Evolutionary conservation across 805 yeast genomes (phyloP), one percentile per base, ranked within the genome.

Genomic region (Saturnispora gosingensis): DNA sequence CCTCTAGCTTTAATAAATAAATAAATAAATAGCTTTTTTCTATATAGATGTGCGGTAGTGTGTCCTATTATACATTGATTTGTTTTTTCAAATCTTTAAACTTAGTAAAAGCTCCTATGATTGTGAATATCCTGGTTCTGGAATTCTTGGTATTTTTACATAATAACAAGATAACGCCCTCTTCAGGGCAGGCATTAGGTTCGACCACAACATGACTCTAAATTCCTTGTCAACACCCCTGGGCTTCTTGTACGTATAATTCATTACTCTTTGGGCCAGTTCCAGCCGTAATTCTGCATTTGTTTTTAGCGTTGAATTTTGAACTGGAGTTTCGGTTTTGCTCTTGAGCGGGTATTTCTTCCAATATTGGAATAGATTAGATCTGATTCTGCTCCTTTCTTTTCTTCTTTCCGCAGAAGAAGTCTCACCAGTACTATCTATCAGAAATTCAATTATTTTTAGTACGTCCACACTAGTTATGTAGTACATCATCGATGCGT

Each of bases 221-320:
- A 82, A 84, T 58, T 80, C 85, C 64, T 81, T 82, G 60, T 81
- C 85, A 64, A 81, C 81, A 1, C 85, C 85, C 58, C 86, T 70
- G 27, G 86, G 87, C 58, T 79, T 80, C 58, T 85, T 72, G 30
- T 71, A 67, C 53, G 77, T 80, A 61, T 82, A 82, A 18, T 76
- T 75, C 84, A 81, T 81, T 24, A 82, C 81, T 61, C 86, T 69
- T 53, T 78, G 78, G 3, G 85, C 85, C 54, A 81, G 68, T 56
- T 80, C 84, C 18, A 71, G 65, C 54, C 80, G 67, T 58, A 70
- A 72, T 55, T 71, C 74, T 16, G 61, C 53, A 49, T 61, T 61
- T 9, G 65, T 56, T 47, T 55, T 63, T 6, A 55, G 59, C 16
- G 22, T n/a, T n/a, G 34, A 15, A 15, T 59, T 45, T 24, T 55